Evolutionary conservation across 2,329 filamentous ascomycete genomes (phyloP).

Genomic region (Botrytis deweyae): DNA sequence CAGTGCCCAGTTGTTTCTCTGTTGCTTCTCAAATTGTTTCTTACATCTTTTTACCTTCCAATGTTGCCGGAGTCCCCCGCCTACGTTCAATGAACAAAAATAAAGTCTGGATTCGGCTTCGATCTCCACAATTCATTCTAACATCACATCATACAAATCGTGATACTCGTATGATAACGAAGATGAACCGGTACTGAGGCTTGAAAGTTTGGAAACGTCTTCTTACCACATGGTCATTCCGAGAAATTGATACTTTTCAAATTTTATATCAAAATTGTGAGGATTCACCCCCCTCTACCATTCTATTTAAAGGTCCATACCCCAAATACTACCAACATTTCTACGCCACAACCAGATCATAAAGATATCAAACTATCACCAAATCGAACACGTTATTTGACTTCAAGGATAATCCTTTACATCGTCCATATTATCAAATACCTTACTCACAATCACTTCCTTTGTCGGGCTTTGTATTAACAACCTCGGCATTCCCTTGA

Average conservation of each 20-base stretch:
- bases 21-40: background rate
- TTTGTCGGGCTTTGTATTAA: constrained; percentile 13
- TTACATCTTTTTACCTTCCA: background rate
- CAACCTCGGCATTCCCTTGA: constrained; percentile 14
- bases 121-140: constrained; percentile 21
- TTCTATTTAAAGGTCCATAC: constrained; percentile 18
- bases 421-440: constrained; percentile 10
- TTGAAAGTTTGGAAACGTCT: constrained; percentile 14
- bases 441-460: constrained; percentile 14
- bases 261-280: constrained; percentile 5
- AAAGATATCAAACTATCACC: constrained; percentile 13
- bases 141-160: constrained; percentile 23
- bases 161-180: constrained; percentile 25
- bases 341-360: constrained; percentile 19
- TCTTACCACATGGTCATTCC: constrained; percentile 7
- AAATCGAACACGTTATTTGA: background rate
- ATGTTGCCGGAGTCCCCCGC: constrained; percentile 21
- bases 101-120: constrained; percentile 15
- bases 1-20: constrained; percentile 12
- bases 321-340: constrained; percentile 14
- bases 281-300: background rate
- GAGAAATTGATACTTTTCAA: background rate
- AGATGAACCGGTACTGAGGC: constrained; percentile 22
- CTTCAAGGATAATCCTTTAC: background rate
- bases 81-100: background rate